A percentile compares a stretch with the other conserved stretches of the same genome.
Evolutionary conservation across 805 yeast species (phyloP).

Genomic region (Yamadazyma nakazawae): DNA sequence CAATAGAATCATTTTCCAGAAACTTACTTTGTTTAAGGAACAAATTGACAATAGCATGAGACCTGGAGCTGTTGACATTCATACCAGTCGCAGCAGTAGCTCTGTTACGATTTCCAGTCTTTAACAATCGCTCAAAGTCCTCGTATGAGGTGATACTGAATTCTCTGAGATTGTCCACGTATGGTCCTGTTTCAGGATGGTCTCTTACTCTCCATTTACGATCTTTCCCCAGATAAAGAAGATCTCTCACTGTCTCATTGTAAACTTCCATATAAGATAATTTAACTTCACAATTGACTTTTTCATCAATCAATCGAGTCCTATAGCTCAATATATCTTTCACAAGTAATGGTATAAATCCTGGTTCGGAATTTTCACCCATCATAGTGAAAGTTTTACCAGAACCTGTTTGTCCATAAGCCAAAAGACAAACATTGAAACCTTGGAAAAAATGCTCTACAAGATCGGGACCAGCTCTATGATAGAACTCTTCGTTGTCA

Average conservation of each 20-base stretch:
- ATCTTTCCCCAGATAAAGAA: slow-evolving; percentile 30
- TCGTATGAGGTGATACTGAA: slow-evolving; percentile 44
- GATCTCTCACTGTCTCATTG: slow-evolving; percentile 71
- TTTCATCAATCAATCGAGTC: slow-evolving; percentile 32
- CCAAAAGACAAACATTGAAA: slow-evolving; percentile 40
- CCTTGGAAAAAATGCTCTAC: slow-evolving; percentile 47
- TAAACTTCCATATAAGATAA: slow-evolving; percentile 72
- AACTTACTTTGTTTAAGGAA: slow-evolving; percentile 55
- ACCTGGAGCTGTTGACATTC: slow-evolving; percentile 72
- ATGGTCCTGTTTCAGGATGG: slow-evolving; percentile 63
- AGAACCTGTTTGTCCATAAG: slow-evolving; percentile 43
- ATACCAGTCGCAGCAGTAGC: slow-evolving; percentile 71
- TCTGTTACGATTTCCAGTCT: slow-evolving; percentile 51
- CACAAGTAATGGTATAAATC: slow-evolving; percentile 45
- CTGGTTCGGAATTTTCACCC: slow-evolving; percentile 32
- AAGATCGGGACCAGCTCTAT: slow-evolving; percentile 54
- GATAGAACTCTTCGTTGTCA: slow-evolving; percentile 51
- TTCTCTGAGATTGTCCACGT: slow-evolving; percentile 64
- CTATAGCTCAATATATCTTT: slow-evolving; percentile 48
- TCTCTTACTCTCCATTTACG: slow-evolving; percentile 57
- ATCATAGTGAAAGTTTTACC: slow-evolving; percentile 45
- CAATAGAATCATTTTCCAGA: slow-evolving; percentile 27
- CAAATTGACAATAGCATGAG: slow-evolving; percentile 76
- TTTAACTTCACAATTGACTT: slow-evolving; percentile 37
- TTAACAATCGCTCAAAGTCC: slow-evolving; percentile 48